A percentile compares a stretch with the other conserved stretches of the same genome.
Conservation (phyloP, 768 basidiomycete species). For the Collybiopsis luxurians region DNA sequence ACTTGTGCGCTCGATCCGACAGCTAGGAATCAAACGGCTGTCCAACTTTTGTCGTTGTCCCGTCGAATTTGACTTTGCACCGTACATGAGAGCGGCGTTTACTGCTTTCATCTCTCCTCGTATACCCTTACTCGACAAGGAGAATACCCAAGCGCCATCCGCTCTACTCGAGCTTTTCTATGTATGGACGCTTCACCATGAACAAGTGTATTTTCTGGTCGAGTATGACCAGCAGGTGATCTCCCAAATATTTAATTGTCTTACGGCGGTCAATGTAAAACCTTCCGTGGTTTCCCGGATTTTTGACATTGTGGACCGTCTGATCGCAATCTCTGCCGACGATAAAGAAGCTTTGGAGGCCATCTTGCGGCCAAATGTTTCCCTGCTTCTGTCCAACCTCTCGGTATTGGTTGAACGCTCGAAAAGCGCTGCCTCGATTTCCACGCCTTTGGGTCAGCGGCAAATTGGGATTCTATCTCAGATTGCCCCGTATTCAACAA, state of each 20-base stretch:
- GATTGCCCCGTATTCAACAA: slow-evolving; percentile 70
- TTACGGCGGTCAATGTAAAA: slow-evolving; percentile 84
- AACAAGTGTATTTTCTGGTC: slow-evolving; percentile 63
- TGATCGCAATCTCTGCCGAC: slow-evolving; percentile 54
- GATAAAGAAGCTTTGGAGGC: slow-evolving; percentile 46
- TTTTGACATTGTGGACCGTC: slow-evolving; percentile 79
- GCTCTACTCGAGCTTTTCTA: slow-evolving; percentile 84
- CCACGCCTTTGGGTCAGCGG: slow-evolving; percentile 71
- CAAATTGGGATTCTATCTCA: slow-evolving; percentile 81
- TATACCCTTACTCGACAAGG: slow-evolving; percentile 65
- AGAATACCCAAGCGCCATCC: slow-evolving; percentile 92
- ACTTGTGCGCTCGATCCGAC: slow-evolving; percentile 64
- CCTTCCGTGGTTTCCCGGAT: slow-evolving; percentile 75
- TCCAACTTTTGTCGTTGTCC: slow-evolving; percentile 84
- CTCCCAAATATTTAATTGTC: slow-evolving; percentile 77
- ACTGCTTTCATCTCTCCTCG: slow-evolving; percentile 78
- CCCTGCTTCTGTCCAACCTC: slow-evolving; percentile 68
- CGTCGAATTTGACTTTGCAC: slow-evolving; percentile 68
- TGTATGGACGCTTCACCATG: slow-evolving; percentile 62
- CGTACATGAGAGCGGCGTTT: slow-evolving; percentile 70
- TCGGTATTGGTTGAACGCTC: slow-evolving; percentile 64
- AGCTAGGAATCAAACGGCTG: slow-evolving; percentile 81
- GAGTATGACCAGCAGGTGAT: slow-evolving; percentile 66
- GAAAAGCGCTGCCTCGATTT: slow-evolving; percentile 45
- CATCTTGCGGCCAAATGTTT: slow-evolving; percentile 69